Evolutionary conservation across 2,329 filamentous ascomycete species (phyloP).

Genomic region (Blumeria graminis): DNA sequence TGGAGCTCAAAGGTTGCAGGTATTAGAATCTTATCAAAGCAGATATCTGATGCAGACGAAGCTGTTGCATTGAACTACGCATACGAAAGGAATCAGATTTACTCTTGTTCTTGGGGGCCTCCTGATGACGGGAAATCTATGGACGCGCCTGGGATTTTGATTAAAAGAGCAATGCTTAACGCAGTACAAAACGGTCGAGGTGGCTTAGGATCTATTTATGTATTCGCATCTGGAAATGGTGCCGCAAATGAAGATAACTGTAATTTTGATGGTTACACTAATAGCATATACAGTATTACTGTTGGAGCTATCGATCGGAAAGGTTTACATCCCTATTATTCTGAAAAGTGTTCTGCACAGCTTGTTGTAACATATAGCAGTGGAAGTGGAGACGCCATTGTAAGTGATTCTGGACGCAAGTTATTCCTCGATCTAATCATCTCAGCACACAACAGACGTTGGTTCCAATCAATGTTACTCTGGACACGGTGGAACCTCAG

Average conservation of each 20-base stretch:
- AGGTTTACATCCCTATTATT: slow-evolving; percentile 83
- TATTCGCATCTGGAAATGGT: slow-evolving; percentile 92
- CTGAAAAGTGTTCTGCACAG: slow-evolving; percentile 85
- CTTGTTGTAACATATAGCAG: slow-evolving; percentile 93
- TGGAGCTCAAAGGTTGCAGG: slow-evolving; percentile 80
- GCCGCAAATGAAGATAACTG: slow-evolving; percentile 77
- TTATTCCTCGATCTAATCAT: neutral
- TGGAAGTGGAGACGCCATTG: slow-evolving; percentile 64
- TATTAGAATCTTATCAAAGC: slow-evolving; percentile 73
- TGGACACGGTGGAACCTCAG: slow-evolving; percentile 83
- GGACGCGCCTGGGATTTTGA: slow-evolving; percentile 78
- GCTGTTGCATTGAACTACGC: slow-evolving; percentile 81
- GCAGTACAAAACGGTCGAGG: slow-evolving; percentile 69
- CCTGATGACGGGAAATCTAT: slow-evolving; percentile 83
- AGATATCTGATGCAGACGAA: slow-evolving; percentile 82
- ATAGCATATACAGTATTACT: slow-evolving; percentile 96
- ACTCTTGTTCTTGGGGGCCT: slow-evolving; percentile 96
- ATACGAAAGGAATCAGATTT: slow-evolving; percentile 80
- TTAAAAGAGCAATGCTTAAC: slow-evolving; percentile 74
- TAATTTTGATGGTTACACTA: slow-evolving; percentile 98
- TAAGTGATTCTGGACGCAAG: slow-evolving; percentile 18
- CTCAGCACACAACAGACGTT: slow-evolving; percentile 75
- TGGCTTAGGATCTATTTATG: slow-evolving; percentile 74
- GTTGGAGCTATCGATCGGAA: slow-evolving; percentile 79
- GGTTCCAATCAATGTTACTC: slow-evolving; percentile 56